These are phyloP conservation scores for Blastobotrys serpentis DNA, from an alignment of 1,139 yeast species.

Conservation along the genomic window DNA sequence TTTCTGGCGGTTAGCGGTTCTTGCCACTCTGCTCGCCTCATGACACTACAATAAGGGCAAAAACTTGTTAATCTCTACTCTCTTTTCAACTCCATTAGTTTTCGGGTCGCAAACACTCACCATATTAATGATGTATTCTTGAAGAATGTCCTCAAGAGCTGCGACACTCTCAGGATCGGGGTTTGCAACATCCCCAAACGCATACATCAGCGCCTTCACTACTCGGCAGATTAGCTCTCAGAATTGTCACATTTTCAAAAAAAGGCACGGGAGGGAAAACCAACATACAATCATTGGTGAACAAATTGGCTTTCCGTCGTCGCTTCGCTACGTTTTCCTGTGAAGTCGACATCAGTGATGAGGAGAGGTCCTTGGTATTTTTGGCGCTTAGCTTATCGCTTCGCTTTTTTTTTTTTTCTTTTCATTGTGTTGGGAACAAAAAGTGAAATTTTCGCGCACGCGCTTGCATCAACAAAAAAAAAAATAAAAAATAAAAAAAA, in stretches of 20 bases:
- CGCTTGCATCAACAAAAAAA: too few relatives aligned
- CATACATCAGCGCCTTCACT: slow-evolving; percentile 72
- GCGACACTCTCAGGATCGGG: slow-evolving; percentile 77
- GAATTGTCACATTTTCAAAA: too few relatives aligned
- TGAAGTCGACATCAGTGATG: slow-evolving; percentile 3
- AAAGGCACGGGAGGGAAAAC: too few relatives aligned
- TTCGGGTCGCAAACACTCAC: too few relatives aligned
- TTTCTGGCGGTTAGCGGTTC: slow-evolving; percentile 60
- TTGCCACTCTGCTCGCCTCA: slow-evolving; percentile 55
- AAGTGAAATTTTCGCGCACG: too few relatives aligned
- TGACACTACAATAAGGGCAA: slow-evolving; percentile 48
- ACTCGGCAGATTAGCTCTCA: slow-evolving; percentile 32
- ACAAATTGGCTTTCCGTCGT: slow-evolving; percentile 35
- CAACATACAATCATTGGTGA: slow-evolving; percentile 42
- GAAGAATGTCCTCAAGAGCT: slow-evolving; percentile 78
- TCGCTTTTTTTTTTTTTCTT: neutral
- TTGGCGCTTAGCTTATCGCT: neutral
- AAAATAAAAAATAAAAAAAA: too few relatives aligned
- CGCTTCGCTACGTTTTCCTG: slow-evolving; percentile 13
- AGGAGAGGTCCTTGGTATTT: neutral
- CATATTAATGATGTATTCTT: slow-evolving; percentile 71
- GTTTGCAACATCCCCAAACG: slow-evolving; percentile 81
- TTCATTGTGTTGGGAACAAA: neutral
- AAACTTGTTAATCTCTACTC: slow-evolving; percentile 22
- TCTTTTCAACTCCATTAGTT: too few relatives aligned